These are phyloP conservation scores for Diplodia scrobiculata DNA, from an alignment of 2,329 filamentous ascomycete species.

Conservation along the genomic window DNA sequence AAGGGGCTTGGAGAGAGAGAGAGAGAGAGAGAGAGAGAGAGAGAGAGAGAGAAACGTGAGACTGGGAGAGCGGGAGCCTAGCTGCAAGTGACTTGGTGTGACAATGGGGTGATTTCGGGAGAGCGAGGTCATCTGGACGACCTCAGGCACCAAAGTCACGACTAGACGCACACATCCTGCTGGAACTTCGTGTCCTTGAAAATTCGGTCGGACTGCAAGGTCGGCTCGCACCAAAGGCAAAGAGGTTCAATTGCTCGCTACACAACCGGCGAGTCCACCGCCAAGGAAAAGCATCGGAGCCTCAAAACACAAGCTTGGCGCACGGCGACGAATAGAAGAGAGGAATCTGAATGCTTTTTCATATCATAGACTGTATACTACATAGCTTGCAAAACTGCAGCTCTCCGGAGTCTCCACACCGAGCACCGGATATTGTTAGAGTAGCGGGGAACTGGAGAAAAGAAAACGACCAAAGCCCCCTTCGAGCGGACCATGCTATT, in stretches of 20 bases:
- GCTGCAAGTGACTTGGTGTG: background rate
- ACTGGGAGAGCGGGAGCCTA: background rate
- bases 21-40: no score
- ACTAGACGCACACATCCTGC: background rate
- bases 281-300: background rate
- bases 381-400: constrained; percentile 6
- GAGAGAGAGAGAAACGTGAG: background rate
- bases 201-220: background rate
- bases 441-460: constrained; percentile 8
- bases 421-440: constrained; percentile 6
- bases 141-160: background rate
- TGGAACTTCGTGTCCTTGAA: background rate
- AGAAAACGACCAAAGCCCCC: background rate
- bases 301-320: background rate
- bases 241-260: background rate
- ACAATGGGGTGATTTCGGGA: constrained; percentile 10
- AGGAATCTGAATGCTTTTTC: constrained; percentile 21
- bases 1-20: background rate
- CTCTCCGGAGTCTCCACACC: constrained; percentile 2
- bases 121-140: background rate
- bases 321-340: background rate
- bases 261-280: background rate
- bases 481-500: background rate
- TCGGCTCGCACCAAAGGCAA: background rate
- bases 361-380: constrained; percentile 14